Base-by-base conservation (phyloP, 306 rosid genomes). In the Mucuna pruriens region DNA sequence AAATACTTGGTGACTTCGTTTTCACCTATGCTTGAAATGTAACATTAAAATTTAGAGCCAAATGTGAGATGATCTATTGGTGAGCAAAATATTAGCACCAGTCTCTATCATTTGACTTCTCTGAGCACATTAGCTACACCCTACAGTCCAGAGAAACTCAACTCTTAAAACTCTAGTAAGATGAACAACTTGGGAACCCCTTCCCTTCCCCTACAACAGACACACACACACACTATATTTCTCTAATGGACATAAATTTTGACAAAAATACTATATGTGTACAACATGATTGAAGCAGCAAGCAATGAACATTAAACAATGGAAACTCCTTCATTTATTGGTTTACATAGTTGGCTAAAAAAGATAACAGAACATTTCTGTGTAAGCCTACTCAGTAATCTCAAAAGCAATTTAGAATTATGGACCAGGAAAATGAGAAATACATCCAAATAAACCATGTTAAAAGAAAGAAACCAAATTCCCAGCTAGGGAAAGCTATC, bases 311-410 rank as follows among this genome's bases (percentile, higher is more conserved):
- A 86, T 79, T 83, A 61, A 85, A 85, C 87, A 82, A 81, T 70
- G 77, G 78, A 80, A 57, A 73, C 71, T 83, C 79, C 78, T 85
- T 77, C 81, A 83, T 87, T 90, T 90, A 92, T 90, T 89, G 88
- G 82, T 85, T 84, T 83, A 87, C 85, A 78, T 77, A 79, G 69
- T 73, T 72, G 86, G 81, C 76, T 81, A 82, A 73, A 71, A 84
- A 63, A 75, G 54, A 71, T 68, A 75, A 73, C 79, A 81, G 49
- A 54, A 81, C 80, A 74, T 80, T 74, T 80, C 76, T 52, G 84
- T 80, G 84, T 73, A 83, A 84, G 88, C 84, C 90, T 84, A 84
- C 84, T 76, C 80, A 46, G 84, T 80, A 84, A 80, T 84, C 80
- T 83, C 75, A 48, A 79, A 86, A 82, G 83, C 80, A 88, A 82